Evolutionary conservation across 2,329 filamentous ascomycete genomes (phyloP).

Genomic region (Pseudovirgaria hyperparasitica): DNA sequence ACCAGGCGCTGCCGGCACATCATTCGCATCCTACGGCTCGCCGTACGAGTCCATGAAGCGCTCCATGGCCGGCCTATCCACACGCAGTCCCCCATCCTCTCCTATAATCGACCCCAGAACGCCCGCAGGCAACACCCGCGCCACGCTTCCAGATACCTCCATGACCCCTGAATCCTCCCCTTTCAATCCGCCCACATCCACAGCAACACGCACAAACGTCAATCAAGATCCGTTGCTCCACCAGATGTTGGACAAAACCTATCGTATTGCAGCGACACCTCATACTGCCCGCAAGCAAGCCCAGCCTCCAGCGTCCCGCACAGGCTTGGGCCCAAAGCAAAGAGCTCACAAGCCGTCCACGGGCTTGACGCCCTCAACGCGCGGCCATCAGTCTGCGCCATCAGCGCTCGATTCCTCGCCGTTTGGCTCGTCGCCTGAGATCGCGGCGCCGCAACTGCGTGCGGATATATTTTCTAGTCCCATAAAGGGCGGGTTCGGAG

Average conservation of each 20-base stretch:
- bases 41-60: slow-evolving; percentile 64
- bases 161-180: slow-evolving; percentile 35
- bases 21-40: slow-evolving; percentile 55
- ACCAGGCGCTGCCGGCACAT: slow-evolving; percentile 21
- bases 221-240: slow-evolving; percentile 71
- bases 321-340: slow-evolving; percentile 4
- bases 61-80: slow-evolving; percentile 40
- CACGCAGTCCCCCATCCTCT: too few species aligned
- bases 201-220: slow-evolving; percentile 21
- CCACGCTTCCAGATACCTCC: slow-evolving; percentile 28
- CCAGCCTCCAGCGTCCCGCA: slow-evolving; percentile 5
- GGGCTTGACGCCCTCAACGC: slow-evolving; percentile 23
- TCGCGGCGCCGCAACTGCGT: slow-evolving; percentile 68
- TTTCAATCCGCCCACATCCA: slow-evolving; percentile 32
- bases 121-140: slow-evolving; percentile 18
- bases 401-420: slow-evolving; percentile 30
- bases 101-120: slow-evolving; percentile 21
- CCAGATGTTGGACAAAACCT: slow-evolving; percentile 88
- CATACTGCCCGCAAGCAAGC: slow-evolving; percentile 43
- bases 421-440: slow-evolving; percentile 47
- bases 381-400: slow-evolving; percentile 12
- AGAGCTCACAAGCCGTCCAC: slow-evolving; percentile 26
- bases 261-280: slow-evolving; percentile 84
- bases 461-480: slow-evolving; percentile 79
- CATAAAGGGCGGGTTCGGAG: slow-evolving; percentile 34